Evolutionary conservation across 2,329 filamentous ascomycete species (phyloP).

Genomic region (Alternaria atra): DNA sequence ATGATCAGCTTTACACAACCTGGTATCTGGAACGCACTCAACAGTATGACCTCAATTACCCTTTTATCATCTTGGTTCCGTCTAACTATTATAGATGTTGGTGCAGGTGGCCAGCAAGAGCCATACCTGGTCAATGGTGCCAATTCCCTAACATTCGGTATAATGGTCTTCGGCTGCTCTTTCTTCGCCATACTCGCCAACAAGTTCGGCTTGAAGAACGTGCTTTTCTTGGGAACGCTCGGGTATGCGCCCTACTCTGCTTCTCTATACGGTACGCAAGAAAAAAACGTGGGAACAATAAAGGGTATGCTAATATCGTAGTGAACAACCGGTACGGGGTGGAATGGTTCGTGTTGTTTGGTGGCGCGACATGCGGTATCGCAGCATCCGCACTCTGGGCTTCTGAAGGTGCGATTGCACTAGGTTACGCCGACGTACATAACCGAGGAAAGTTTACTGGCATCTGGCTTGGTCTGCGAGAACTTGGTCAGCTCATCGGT

Average conservation of each 20-base stretch:
- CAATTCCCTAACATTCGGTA: slow-evolving; percentile 56
- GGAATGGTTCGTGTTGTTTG: slow-evolving; percentile 48
- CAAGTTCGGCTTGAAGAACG: slow-evolving; percentile 49
- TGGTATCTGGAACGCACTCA: slow-evolving; percentile 60
- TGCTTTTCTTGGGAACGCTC: slow-evolving; percentile 42
- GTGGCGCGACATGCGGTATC: slow-evolving; percentile 46
- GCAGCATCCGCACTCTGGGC: slow-evolving; percentile 54
- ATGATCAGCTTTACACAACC: slow-evolving; percentile 58
- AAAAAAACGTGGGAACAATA: neutral
- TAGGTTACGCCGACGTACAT: slow-evolving; percentile 58
- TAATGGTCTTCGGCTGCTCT: slow-evolving; percentile 52
- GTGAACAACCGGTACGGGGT: slow-evolving; percentile 45
- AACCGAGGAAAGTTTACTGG: slow-evolving; percentile 59
- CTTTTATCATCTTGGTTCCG: neutral
- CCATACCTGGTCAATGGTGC: slow-evolving; percentile 54
- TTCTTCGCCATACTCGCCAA: slow-evolving; percentile 38
- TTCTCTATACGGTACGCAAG: slow-evolving; percentile 12
- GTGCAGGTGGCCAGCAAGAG: slow-evolving; percentile 41
- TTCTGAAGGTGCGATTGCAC: slow-evolving; percentile 53
- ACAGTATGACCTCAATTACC: slow-evolving; percentile 25
- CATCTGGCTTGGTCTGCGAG: slow-evolving; percentile 64
- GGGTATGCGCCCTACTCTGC: slow-evolving; percentile 46
- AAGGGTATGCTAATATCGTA: slow-evolving; percentile 11
- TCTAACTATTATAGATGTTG: slow-evolving; percentile 23
- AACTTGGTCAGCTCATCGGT: slow-evolving; percentile 63